These are phyloP conservation scores for Solanum piurae DNA, from an alignment of 257 asterid species.

Conservation along the genomic window DNA sequence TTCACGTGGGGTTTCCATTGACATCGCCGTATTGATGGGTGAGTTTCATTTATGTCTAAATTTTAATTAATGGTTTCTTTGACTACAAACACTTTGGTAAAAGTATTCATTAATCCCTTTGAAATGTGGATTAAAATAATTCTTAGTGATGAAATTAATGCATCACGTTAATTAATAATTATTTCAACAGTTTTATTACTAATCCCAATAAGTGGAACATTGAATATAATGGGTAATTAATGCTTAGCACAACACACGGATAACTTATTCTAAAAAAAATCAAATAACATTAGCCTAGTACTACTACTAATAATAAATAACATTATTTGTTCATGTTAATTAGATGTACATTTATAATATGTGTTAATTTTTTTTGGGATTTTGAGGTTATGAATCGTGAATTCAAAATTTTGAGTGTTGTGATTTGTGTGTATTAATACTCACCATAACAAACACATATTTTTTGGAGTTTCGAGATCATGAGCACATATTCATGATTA, in stretches of 20 bases:
- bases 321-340: no score
- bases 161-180: not conserved
- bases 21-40: not conserved
- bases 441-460: no score
- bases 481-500: no score
- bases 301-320: no score
- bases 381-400: not conserved
- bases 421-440: no score
- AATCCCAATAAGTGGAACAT: not conserved
- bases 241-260: not conserved
- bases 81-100: slow-evolving; percentile 1
- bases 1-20: not conserved
- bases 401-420: no score
- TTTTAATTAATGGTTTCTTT: not conserved
- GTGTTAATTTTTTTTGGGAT: not conserved
- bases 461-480: no score
- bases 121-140: not conserved
- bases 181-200: not conserved
- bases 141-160: not conserved
- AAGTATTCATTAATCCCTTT: not conserved
- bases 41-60: not conserved
- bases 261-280: not conserved
- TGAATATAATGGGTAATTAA: not conserved
- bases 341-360: not conserved
- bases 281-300: no score